phyloP scores from a whole-genome alignment of 1,139 yeast genomes.

The Saccharomyces hybrid region DNA sequence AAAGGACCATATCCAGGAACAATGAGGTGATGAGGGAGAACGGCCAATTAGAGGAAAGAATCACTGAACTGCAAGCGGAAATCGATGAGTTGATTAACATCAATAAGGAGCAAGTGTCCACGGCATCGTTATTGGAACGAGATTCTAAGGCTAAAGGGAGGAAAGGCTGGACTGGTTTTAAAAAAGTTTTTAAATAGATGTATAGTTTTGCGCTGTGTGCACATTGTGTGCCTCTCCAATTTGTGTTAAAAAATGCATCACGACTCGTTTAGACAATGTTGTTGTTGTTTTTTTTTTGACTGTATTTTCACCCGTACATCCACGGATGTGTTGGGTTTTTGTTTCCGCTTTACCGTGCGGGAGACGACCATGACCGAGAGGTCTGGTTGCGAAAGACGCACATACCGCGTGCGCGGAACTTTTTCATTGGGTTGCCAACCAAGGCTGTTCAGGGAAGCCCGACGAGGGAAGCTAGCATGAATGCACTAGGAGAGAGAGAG shows the following conservation, averaged over 20 bases:
- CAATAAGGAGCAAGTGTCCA: constrained; percentile 18
- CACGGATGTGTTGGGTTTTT: neutral
- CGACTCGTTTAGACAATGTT: neutral
- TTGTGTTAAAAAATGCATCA: neutral
- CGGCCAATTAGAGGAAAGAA: constrained; percentile 42
- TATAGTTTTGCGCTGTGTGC: neutral
- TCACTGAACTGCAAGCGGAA: constrained; percentile 10
- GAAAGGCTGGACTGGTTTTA: constrained; percentile 12
- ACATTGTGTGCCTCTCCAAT: too few relatives aligned
- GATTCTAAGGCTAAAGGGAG: constrained; percentile 5
- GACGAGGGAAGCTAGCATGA: neutral
- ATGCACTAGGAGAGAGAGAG: neutral
- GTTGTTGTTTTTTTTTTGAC: neutral
- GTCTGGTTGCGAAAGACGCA: neutral
- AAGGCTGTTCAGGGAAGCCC: neutral
- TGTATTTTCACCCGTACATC: neutral
- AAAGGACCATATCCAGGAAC: constrained; percentile 50
- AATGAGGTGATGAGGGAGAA: constrained; percentile 48
- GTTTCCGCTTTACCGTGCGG: neutral
- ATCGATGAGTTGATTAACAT: constrained; percentile 23
- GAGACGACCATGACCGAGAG: neutral
- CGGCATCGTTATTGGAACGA: constrained; percentile 5
- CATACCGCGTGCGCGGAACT: neutral
- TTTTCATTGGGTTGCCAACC: neutral
- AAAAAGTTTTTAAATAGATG: constrained; percentile 12